Percentiles rank a stretch among this genome's conserved stretches.
These are phyloP conservation scores for Pyrenula massariospora DNA, from an alignment of 495 filamentous ascomycete genomes.

Conservation along the genomic window DNA sequence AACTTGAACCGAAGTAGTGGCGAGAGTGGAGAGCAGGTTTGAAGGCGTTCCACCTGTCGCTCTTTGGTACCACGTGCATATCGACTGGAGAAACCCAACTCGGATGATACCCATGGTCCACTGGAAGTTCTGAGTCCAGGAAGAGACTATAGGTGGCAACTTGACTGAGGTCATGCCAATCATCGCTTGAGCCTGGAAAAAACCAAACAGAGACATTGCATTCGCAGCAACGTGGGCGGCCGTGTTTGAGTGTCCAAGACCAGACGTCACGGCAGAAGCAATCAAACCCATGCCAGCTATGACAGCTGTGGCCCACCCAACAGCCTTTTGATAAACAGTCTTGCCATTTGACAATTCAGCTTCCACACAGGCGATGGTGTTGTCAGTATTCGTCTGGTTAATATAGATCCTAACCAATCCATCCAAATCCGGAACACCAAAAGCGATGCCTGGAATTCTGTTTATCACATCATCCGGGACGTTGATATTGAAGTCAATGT, in stretches of 20 bases:
- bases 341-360: slow-evolving; percentile 73
- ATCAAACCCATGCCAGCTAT: slow-evolving; percentile 64
- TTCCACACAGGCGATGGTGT: slow-evolving; percentile 65
- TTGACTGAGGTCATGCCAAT: slow-evolving; percentile 61
- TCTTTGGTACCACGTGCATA: slow-evolving; percentile 81
- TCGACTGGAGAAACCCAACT: slow-evolving; percentile 63
- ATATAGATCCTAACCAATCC: slow-evolving; percentile 61
- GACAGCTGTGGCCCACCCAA: slow-evolving; percentile 69
- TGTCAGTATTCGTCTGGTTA: slow-evolving; percentile 40
- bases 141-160: slow-evolving; percentile 65
- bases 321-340: slow-evolving; percentile 68
- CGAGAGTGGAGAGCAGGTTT: slow-evolving; percentile 54
- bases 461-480: slow-evolving; percentile 36
- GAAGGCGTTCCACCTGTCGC: slow-evolving; percentile 76
- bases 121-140: slow-evolving; percentile 86
- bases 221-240: slow-evolving; percentile 82
- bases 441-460: slow-evolving; percentile 59
- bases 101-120: slow-evolving; percentile 85
- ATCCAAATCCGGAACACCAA: slow-evolving; percentile 70
- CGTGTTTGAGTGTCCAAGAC: slow-evolving; percentile 72
- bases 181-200: slow-evolving; percentile 81
- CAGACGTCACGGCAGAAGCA: slow-evolving; percentile 57
- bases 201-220: slow-evolving; percentile 73
- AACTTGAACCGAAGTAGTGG: slow-evolving; percentile 61
- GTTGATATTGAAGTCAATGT: slow-evolving; percentile 47